Percentiles rank a stretch among this genome's conserved stretches.
Evolutionary conservation across 225 moss, liverwort and hornwort species (phyloP).

Genomic region (Marchantia polymorpha): DNA sequence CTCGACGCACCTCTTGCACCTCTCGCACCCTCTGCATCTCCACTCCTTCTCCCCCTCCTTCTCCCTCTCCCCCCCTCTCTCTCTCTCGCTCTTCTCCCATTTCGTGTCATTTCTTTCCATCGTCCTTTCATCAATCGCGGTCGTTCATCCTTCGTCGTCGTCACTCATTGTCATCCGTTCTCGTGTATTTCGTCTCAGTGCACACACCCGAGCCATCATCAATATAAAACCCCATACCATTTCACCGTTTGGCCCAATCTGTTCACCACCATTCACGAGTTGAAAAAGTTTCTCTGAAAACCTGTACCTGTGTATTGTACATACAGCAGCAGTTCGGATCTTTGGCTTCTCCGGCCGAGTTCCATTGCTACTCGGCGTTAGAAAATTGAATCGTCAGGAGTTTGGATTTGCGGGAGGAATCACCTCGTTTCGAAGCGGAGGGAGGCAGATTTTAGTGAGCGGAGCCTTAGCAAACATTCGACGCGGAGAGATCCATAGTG

Average conservation of each 20-base stretch:
- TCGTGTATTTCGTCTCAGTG: too few relatives aligned
- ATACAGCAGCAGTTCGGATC: too few relatives aligned
- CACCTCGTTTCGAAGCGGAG: not conserved
- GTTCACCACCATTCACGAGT: too few relatives aligned
- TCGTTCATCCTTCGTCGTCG: not conserved
- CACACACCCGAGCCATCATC: too few relatives aligned
- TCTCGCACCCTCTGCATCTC: not conserved
- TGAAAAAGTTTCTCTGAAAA: too few relatives aligned
- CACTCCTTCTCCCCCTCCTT: not conserved
- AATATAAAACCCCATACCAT: too few relatives aligned
- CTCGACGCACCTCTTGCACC: constrained; percentile 6
- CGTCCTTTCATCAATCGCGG: not conserved
- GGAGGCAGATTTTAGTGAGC: not conserved
- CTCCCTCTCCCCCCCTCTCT: not conserved
- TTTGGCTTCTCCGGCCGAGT: too few relatives aligned
- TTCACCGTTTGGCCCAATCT: too few relatives aligned
- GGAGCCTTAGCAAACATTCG: not conserved
- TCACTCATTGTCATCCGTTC: not conserved
- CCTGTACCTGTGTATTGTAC: too few relatives aligned
- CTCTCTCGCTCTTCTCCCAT: not conserved
- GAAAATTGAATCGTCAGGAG: not conserved
- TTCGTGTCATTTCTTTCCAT: too few relatives aligned
- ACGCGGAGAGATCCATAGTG: not conserved
- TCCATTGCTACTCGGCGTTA: not conserved
- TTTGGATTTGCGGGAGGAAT: not conserved